These are phyloP conservation scores for Fonsecaea monophora DNA, from an alignment of 2,329 filamentous ascomycete species.

Conservation along the genomic window DNA sequence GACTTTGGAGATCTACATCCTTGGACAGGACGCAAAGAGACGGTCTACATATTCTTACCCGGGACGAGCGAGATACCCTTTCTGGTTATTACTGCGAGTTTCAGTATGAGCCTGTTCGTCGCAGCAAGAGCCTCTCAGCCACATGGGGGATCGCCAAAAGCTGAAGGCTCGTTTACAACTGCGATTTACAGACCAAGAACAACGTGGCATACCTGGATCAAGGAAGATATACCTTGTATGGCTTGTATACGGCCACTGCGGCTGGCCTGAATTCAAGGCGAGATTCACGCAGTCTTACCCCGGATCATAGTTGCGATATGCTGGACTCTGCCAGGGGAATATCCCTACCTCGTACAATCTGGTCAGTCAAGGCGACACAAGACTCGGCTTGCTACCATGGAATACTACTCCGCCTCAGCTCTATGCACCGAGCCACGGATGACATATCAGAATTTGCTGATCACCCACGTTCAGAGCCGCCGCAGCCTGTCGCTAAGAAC, in stretches of 20 bases:
- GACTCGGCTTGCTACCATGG: background rate
- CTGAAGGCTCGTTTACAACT: background rate
- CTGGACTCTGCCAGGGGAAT: background rate
- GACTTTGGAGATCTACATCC: background rate
- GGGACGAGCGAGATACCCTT: background rate
- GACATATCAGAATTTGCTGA: background rate
- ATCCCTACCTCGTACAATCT: background rate
- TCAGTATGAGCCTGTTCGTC: background rate
- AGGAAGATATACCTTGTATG: background rate
- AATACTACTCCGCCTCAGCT: conserved; percentile 7
- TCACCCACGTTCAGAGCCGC: background rate
- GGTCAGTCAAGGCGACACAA: conserved; percentile 1
- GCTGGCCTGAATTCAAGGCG: background rate
- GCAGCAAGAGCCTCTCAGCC: background rate
- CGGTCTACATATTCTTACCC: background rate
- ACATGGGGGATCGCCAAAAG: background rate
- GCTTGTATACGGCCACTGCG: background rate
- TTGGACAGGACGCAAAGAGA: background rate
- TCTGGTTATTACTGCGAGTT: background rate
- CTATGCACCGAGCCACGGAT: background rate
- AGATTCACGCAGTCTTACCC: background rate
- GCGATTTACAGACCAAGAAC: background rate
- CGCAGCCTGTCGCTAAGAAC: background rate
- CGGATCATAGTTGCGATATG: conserved; percentile 2
- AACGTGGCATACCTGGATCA: background rate